Conservation (phyloP, 129 eudicot genomes). For the Ambrosia artemisiifolia region DNA sequence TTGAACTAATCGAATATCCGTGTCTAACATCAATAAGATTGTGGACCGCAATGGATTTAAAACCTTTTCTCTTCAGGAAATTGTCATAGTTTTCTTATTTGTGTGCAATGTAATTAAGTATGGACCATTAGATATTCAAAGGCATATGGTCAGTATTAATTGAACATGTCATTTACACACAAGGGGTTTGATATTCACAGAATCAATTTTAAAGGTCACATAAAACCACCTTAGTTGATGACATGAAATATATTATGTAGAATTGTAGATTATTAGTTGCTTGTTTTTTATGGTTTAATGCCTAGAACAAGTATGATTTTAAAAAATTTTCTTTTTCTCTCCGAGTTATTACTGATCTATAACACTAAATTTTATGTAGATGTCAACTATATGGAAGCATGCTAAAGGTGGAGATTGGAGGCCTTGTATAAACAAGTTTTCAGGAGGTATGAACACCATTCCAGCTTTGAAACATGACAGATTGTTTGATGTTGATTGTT, state of each 20-base stretch:
- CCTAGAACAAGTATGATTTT: not conserved
- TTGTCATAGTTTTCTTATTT: not conserved
- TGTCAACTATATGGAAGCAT: conserved; percentile 89
- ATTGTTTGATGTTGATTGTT: conserved; percentile 3
- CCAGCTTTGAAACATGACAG: not conserved
- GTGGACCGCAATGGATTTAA: not conserved
- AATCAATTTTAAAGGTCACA: not conserved
- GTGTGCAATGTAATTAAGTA: not conserved
- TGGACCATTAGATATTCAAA: not conserved
- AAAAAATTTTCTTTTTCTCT: not conserved
- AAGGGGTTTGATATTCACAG: not conserved
- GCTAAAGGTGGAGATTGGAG: conserved; percentile 84
- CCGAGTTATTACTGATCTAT: conserved; percentile 15
- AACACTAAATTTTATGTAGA: conserved; percentile 40
- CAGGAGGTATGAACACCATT: conserved; percentile 56
- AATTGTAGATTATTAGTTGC: not conserved
- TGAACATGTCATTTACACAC: not conserved
- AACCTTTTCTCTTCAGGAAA: not conserved
- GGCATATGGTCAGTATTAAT: not conserved
- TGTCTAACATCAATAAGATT: not conserved
- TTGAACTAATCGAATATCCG: not conserved
- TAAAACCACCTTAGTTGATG: not conserved
- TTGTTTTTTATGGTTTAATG: not conserved
- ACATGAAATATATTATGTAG: not conserved
- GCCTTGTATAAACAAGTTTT: conserved; percentile 76